Base-by-base conservation (phyloP, 305 asterid species). In the Solanum aculeatissimum region DNA sequence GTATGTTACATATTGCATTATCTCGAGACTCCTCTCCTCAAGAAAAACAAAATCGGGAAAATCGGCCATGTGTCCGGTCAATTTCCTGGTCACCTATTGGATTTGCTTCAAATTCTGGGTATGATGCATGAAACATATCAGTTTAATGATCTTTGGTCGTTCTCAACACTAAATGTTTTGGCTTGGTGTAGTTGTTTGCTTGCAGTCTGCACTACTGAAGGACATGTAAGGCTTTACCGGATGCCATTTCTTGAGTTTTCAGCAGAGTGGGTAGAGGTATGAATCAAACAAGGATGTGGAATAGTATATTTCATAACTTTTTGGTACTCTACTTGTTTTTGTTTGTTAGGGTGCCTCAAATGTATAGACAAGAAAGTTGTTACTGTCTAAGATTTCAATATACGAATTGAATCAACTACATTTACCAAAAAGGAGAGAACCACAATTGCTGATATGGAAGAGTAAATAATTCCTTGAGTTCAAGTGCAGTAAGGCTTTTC, bases 61-160 rank as follows among this genome's bases (percentile, higher is more conserved):
- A 83, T 84, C 91, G 92, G 23, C 95, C 98, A 51, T 92, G 94
- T 88, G 97, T 86, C 87, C 91, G 96, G 82, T 95, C 97, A 43
- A 91, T 95, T 71, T 90, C 99, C 32, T 96, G 98, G 99, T 96
- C 98, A 63, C 98, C 99, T 35, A 89, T 88, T 79, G 99, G 98
- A 78, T 88, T 93, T 82, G 93, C 97, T 69, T 92, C 93, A 51
- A 92, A 95, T 80, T 94, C 95, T 27, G 95, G 99, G 98, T 96
- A 92, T 49, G 84, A 21, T 60, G 53, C 80, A 9, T 63, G 23
- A 81, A 55, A 62, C 49, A 21, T 53, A 80, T 83, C 65, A 54
- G 42, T 40, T 58, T 2, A 84, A 54, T 32, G 47, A 70, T 68
- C 19, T 49, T 81, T 63, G 80, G 57, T 21, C 38, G 54, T 74